phyloP scores from a whole-genome alignment of 2,329 filamentous ascomycete genomes.

The Cercospora zeina region DNA sequence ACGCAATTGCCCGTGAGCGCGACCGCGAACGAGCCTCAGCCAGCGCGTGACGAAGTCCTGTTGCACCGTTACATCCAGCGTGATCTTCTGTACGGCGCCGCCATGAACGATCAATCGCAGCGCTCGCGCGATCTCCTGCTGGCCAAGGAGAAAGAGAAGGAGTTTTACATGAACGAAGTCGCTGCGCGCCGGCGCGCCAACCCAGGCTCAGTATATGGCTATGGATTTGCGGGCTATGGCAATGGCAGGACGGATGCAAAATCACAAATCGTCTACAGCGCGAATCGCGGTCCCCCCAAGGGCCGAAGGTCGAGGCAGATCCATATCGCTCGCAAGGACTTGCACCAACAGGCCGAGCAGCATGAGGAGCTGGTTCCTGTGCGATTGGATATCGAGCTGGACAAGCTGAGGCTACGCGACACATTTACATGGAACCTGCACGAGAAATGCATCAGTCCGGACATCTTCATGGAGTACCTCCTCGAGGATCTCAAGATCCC shows the following conservation, averaged over 20 bases:
- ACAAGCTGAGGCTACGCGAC: conserved; percentile 92
- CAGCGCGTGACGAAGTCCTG: conserved; percentile 42
- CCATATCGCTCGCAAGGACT: conserved; percentile 74
- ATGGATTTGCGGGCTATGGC: conserved; percentile 83
- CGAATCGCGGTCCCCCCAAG: conserved; percentile 72
- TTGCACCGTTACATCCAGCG: conserved; percentile 66
- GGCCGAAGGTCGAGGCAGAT: conserved; percentile 72
- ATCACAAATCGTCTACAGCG: conserved; percentile 74
- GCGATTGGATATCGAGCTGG: conserved; percentile 88
- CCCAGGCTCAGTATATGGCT: conserved; percentile 62
- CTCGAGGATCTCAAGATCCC: conserved; percentile 83
- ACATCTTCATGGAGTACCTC: conserved; percentile 83
- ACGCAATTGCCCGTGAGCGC: conserved; percentile 51
- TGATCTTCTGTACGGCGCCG: conserved; percentile 60
- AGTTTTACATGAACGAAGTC: conserved; percentile 66
- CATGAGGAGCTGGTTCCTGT: conserved; percentile 89
- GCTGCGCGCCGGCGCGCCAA: conserved; percentile 60
- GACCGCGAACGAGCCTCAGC: conserved; percentile 25
- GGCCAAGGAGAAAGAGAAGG: conserved; percentile 65
- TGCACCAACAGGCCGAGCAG: conserved; percentile 82
- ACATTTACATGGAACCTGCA: conserved; percentile 99
- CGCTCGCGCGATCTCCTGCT: conserved; percentile 52
- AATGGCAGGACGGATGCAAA: conserved; percentile 78
- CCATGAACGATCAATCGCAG: conserved; percentile 52
- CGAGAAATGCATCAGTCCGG: conserved; percentile 76